Base-by-base conservation (phyloP, 352 stramenopile genomes). In the Phytophthora kernoviae region DNA sequence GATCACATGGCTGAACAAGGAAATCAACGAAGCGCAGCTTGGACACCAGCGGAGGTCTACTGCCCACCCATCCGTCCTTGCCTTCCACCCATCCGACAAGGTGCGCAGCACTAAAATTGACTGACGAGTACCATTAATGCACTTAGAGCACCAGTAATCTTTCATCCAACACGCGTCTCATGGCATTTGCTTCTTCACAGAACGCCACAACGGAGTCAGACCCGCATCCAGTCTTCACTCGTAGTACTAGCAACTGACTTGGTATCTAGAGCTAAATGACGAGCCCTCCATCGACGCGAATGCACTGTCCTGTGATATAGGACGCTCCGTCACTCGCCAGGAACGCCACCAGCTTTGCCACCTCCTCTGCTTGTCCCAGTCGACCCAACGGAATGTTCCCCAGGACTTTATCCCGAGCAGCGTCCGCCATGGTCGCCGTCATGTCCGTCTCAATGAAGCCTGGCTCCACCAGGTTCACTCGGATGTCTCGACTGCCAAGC, bases 1-100 rank as follows among this genome's bases (percentile, higher is more conserved):
- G 18, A 96, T 96, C 59, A 78, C 84, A 26, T 96, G 87, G 83
- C 58, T 96, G 26, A 96, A 96, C 77, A 96, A 96, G 58, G 86
- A 96, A 56, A 96, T 96, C 56, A 96, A 96, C 56, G 86, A 96
- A 65, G 80, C 81, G 18, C 87, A 96, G 56, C 79, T 94, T 53
- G 69, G 80, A 0, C 78, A 90, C 48, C 86, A 91, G 21, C 65
- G 82, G 42, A 70, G 80, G 41, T 75, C 78, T 10, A 79, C 72
- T 12, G 69, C 81, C 20, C 83, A 94, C 49, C 78, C 83, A 20
- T 88, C 84, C 15, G 81, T 92, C 34, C 77, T 90, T 24, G 73
- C 81, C 3, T 94, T 86, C 55, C 77, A 65, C 14, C 83, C 85
- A 11, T 68, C 75, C 26, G 68, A 72, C 53, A 84, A 87, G 69